Evolutionary conservation across 108 stramenopile genomes (phyloP).

Genomic region (Conticribra weissflogii): DNA sequence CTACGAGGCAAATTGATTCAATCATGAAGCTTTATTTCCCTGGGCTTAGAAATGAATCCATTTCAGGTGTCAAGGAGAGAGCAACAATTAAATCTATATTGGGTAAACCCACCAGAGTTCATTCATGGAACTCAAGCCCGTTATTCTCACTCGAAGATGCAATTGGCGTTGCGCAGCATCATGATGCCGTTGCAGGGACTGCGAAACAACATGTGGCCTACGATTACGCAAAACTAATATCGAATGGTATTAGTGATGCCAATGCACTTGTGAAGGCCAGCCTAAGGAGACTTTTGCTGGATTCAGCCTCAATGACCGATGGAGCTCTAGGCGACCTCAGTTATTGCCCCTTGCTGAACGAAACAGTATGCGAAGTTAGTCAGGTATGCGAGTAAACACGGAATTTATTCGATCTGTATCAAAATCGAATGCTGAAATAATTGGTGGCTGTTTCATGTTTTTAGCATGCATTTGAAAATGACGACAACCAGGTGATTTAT

Average conservation of each 20-base stretch:
- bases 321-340: conserved; percentile 41
- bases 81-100: not conserved
- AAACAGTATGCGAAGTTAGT: conserved; percentile 79
- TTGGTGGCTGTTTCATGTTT: not conserved
- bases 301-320: conserved; percentile 1
- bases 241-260: conserved; percentile 68
- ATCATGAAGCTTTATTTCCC: conserved; percentile 30
- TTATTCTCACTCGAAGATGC: conserved; percentile 76
- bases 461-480: conserved; percentile 27
- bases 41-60: no score
- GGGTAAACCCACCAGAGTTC: not conserved
- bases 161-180: conserved; percentile 87
- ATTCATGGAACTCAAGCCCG: conserved; percentile 42
- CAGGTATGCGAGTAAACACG: conserved; percentile 29
- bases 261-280: conserved; percentile 47
- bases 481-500: conserved; percentile 44
- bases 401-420: not conserved
- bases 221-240: conserved; percentile 86
- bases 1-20: conserved; percentile 77
- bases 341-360: conserved; percentile 85
- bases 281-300: conserved; percentile 44
- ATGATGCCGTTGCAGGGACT: conserved; percentile 92
- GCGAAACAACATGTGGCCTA: conserved; percentile 90
- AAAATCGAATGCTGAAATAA: not conserved
- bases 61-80: conserved; percentile 11